phyloP scores from a whole-genome alignment of 371 early-diverging fungal species.

The Apophysomyces trapeziformis region DNA sequence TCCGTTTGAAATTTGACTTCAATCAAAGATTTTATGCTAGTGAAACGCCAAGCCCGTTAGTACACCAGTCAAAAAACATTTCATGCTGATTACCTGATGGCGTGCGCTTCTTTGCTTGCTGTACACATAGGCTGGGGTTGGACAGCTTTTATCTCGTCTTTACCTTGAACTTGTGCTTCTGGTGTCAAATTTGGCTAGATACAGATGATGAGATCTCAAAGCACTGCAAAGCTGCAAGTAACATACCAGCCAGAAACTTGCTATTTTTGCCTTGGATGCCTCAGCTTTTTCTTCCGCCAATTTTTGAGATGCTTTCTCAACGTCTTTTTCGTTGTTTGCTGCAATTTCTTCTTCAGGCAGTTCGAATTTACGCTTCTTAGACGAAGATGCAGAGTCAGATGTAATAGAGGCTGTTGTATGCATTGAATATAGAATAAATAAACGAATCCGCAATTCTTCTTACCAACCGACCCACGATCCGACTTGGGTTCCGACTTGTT shows the following conservation, averaged over 20 bases:
- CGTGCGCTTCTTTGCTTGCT: slow-evolving; percentile 70
- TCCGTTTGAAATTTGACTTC: slow-evolving; percentile 70
- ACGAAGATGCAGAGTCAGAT: neutral
- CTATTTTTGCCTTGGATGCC: slow-evolving; percentile 62
- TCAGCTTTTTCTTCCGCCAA: slow-evolving; percentile 59
- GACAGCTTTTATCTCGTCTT: slow-evolving; percentile 56
- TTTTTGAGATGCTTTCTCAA: slow-evolving; percentile 51
- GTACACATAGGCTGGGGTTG: slow-evolving; percentile 68
- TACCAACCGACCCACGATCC: slow-evolving; percentile 14
- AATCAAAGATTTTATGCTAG: slow-evolving; percentile 77
- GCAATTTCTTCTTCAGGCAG: slow-evolving; percentile 39
- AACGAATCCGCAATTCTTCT: neutral
- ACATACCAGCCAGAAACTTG: slow-evolving; percentile 84
- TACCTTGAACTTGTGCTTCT: slow-evolving; percentile 59
- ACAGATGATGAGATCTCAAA: slow-evolving; percentile 11
- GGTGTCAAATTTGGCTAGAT: slow-evolving; percentile 79
- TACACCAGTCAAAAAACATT: no score
- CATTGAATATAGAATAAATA: neutral
- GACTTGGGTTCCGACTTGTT: neutral
- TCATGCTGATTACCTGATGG: slow-evolving; percentile 55
- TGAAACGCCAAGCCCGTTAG: neutral
- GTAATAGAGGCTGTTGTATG: neutral
- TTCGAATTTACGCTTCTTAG: slow-evolving; percentile 53
- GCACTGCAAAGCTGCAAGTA: slow-evolving; percentile 6
- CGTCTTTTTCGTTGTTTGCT: slow-evolving; percentile 34